Conservation (phyloP, 805 yeast species). For the Kockiozyma suomiensis region DNA sequence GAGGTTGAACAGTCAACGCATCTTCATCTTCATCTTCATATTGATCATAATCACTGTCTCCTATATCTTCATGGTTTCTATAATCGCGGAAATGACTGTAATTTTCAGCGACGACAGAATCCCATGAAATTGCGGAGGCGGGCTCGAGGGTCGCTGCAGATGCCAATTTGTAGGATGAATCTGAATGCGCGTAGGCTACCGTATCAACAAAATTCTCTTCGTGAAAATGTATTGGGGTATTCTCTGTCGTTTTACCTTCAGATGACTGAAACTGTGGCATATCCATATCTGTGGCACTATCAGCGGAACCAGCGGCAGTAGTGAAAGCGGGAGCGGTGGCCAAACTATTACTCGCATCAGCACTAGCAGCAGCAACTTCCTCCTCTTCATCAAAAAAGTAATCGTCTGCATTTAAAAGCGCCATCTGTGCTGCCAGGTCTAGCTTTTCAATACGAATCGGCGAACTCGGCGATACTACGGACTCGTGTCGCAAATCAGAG, state of each 20-base stretch:
- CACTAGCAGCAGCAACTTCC: background rate
- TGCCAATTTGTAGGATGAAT: too few relatives aligned
- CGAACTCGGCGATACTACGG: background rate
- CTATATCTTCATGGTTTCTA: background rate
- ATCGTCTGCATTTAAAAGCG: background rate
- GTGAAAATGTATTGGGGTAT: background rate
- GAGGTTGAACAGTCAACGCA: background rate
- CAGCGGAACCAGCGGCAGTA: background rate
- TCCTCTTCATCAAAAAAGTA: background rate
- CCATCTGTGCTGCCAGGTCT: conserved; percentile 1
- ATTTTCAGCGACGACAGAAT: too few relatives aligned
- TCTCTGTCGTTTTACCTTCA: background rate
- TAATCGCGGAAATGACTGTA: too few relatives aligned
- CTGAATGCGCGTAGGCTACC: background rate
- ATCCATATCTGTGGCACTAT: too few relatives aligned
- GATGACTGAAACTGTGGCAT: background rate
- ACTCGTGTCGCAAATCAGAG: background rate
- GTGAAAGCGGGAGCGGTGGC: too few relatives aligned
- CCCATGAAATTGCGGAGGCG: too few relatives aligned
- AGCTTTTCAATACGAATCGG: background rate
- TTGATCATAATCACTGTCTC: background rate
- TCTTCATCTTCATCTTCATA: background rate
- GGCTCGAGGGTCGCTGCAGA: too few relatives aligned
- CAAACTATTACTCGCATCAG: too few relatives aligned
- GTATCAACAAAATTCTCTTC: background rate